Evolutionary conservation across 768 basidiomycete genomes (phyloP), one percentile per base, ranked within the genome.

Genomic region (Agaricus sinodeliciosus): DNA sequence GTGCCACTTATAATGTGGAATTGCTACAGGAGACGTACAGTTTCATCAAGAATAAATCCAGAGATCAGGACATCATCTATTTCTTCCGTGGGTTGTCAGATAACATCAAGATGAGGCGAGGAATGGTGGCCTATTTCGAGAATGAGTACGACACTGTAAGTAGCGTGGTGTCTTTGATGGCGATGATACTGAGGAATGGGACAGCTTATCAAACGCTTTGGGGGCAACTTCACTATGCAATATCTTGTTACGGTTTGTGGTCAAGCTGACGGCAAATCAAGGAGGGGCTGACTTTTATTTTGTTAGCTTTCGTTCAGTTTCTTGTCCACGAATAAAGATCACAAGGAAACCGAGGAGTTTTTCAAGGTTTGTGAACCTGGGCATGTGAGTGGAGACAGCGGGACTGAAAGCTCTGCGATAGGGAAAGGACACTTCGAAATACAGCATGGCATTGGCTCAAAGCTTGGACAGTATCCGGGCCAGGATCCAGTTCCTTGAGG

Each of bases 381-480:
- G 42, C 46, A 53, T 57, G 51, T 43, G 55, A 55, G 49, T 49
- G 7, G 37, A n/a, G 37, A 56, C 63, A 60, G 64, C 57, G 54
- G 16, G 9, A 42, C 48, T 49, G 64, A 49, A 58, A 64, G 51
- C 42, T 35, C 48, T 22, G 42, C 28, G 54, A 26, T 55, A 85
- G 81, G 73, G 73, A 63, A 85, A 81, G 67, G 82, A 89, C 65
- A 81, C 75, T 5, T 81, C 83, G 48, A 87, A 84, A 66, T 90
- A 81, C 68, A 70, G 75, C 59, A 71, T 85, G 63, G 69, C 75
- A 2, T 70, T 91, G 42, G 72, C 77, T 1, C 89, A 93, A 63
- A 74, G 78, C 5, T 59, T 90, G 59, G 91, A 93, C 59, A 73
- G 73, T 1, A 80, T 93, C 58, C 72, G 74, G 5, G 76, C 85